phyloP scores from a whole-genome alignment of 192 early-diverging fungal genomes.

The Chytriomyces sp. region DNA sequence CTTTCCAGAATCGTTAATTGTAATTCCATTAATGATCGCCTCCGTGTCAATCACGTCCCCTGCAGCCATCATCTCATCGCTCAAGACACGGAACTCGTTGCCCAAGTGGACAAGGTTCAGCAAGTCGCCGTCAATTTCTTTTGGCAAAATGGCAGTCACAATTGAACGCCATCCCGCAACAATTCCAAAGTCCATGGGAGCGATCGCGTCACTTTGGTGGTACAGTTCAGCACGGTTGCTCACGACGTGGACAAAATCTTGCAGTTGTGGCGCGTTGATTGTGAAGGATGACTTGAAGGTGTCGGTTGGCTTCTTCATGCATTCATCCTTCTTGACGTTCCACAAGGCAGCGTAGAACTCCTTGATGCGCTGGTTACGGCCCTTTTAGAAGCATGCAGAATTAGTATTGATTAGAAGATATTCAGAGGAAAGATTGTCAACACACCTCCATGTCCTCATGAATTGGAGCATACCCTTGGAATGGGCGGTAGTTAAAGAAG shows the following conservation, averaged over 20 bases:
- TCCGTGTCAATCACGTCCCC: slow-evolving; percentile 86
- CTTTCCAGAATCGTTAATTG: slow-evolving; percentile 90
- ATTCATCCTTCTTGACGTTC: slow-evolving; percentile 61
- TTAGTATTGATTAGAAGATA: slow-evolving; percentile 11
- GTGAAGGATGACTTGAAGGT: slow-evolving; percentile 67
- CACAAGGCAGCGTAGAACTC: slow-evolving; percentile 85
- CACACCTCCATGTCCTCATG: slow-evolving; percentile 80
- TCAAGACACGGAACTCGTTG: slow-evolving; percentile 89
- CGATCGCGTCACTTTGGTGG: slow-evolving; percentile 31
- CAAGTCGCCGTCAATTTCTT: slow-evolving; percentile 92
- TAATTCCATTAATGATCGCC: slow-evolving; percentile 83
- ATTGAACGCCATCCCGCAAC: slow-evolving; percentile 89
- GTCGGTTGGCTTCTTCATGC: slow-evolving; percentile 63
- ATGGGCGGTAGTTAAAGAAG: slow-evolving; percentile 79
- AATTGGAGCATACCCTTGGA: slow-evolving; percentile 79
- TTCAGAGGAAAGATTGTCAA: slow-evolving; percentile 1
- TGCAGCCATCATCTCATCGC: slow-evolving; percentile 72
- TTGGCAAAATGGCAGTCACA: slow-evolving; percentile 89
- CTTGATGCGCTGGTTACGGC: slow-evolving; percentile 82
- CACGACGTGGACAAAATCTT: slow-evolving; percentile 77
- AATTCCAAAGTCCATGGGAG: slow-evolving; percentile 95
- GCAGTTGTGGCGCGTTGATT: slow-evolving; percentile 67
- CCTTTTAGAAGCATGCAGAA: slow-evolving; percentile 40
- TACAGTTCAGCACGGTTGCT: slow-evolving; percentile 72
- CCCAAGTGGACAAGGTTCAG: slow-evolving; percentile 90